These are phyloP conservation scores for Ceratocystiopsis brevicomis DNA, from an alignment of 2,329 filamentous ascomycete species.

Conservation along the genomic window DNA sequence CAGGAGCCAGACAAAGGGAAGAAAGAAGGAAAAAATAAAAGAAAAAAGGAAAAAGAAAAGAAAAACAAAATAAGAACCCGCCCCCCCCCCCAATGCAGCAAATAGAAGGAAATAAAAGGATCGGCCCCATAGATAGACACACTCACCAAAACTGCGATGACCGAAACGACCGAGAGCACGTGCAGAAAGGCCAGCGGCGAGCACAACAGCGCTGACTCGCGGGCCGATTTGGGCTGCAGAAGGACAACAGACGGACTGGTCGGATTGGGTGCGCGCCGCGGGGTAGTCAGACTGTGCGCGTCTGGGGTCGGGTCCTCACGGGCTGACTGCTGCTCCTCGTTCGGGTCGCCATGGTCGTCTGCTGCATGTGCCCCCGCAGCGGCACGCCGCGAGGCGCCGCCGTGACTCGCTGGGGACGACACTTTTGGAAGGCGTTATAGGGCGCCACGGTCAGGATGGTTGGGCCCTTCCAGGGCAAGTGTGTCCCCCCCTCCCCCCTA, in stretches of 20 bases:
- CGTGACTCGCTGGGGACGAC: too few relatives aligned
- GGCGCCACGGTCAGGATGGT: too few relatives aligned
- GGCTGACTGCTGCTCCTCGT: not conserved
- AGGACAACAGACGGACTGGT: not conserved
- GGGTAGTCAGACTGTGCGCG: not conserved
- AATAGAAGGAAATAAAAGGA: not conserved
- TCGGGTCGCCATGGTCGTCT: not conserved
- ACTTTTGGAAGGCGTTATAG: not conserved
- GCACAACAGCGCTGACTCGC: constrained; percentile 5
- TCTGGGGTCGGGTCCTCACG: too few relatives aligned
- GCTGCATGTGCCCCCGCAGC: not conserved
- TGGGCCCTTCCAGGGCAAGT: not conserved
- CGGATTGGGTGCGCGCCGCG: constrained; percentile 5
- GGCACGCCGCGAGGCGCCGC: too few relatives aligned
- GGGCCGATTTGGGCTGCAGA: constrained; percentile 8
- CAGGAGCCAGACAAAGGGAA: not conserved
- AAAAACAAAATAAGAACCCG: not conserved
- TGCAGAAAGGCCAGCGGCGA: constrained; percentile 12
- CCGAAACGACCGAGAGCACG: constrained; percentile 14
- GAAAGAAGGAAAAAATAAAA: not conserved
- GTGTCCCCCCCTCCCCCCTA: too few relatives aligned
- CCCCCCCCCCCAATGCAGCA: too few relatives aligned
- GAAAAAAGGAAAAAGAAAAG: not conserved
- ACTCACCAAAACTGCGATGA: constrained; percentile 10
- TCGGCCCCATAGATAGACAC: not conserved